Evolutionary conservation across 768 basidiomycete species (phyloP), one percentile per base, ranked within the genome.

Genomic region (Termitomyces sp.): DNA sequence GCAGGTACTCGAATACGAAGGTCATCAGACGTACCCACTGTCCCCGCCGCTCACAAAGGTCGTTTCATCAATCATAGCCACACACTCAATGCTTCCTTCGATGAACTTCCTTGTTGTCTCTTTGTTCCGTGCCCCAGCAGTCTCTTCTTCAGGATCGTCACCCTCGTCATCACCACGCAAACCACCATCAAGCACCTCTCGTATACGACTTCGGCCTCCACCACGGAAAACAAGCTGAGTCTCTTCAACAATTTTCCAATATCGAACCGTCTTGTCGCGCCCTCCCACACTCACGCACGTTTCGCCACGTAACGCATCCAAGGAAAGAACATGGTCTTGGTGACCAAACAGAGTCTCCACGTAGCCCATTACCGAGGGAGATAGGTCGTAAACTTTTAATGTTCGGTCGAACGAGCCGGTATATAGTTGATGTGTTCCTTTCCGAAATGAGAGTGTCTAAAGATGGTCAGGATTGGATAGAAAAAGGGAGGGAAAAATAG

Each of bases 301-400:
- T 62, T 98, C 94, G 7, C 83, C 83, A 32, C 89, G 85, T 15
- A 98, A 80, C 6, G 92, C 79, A 58, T 94, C 91, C 5, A 99
- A 63, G 4, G 80, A 75, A 15, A 90, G 74, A 27, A 97, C 83
- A 27, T 83, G 81, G 64, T 98, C 95, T 72, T 98, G 96, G 66
- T 99, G 97, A 1, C 97, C 97, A 66, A 96, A 99, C 4, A 98
- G 76, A 7, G 96, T 98, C 68, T 99, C 96, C 53, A 98, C 88
- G 64, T 94, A 94, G 10, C 92, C 94, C 79, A 96, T 82, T 5
- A 91, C 90, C 10, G 80, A 77, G 12, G 78, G 82, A 2, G 77
- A 70, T 16, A 82, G 68, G 56, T 89, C 95, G 69, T 89, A 96
- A 3, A 98, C 76, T 69, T 96, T 96, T 53, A 97, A 66, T 0